Base-by-base conservation (phyloP, 176 grass and related monocot genomes). In the Tillandsia fasciculata region DNA sequence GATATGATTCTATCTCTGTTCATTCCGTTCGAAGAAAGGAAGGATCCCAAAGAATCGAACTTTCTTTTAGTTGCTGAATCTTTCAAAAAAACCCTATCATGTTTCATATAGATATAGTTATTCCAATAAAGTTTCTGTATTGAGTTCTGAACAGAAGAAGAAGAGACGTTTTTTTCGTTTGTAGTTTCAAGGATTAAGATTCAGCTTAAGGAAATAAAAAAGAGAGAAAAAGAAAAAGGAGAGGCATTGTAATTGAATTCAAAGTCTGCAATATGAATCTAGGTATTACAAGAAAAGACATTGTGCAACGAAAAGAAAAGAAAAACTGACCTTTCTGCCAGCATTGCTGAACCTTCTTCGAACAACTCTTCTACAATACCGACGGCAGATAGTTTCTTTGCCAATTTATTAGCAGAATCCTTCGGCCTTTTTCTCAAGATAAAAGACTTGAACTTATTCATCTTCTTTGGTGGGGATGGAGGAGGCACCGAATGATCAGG, bases 281-380 rank as follows among this genome's bases (percentile, higher is more conserved):
- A 14, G 13, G 12, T 9, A 10, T 61, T 8, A 70, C n/a, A 24
- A 51, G 49, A 67, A 53, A 12, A 50, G 7, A 61, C 24, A 7
- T 23, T 28, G 8, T 18, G 14, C 11, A 26, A 18, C 72, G 7
- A 48, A 80, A 22, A 27, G 67, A 27, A 48, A 57, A 12, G 9
- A 27, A 70, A 49, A 63, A 86, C 72, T 33, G 42, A 96, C 92
- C 92, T 88, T 79, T 96, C 88, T 69, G 83, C 82, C 57, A 96
- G 83, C 83, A 96, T 96, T 12, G 92, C 92, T 27, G 92, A 96
- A 81, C 92, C 92, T 82, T 96, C 92, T 87, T 96, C 92, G 64
- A 91, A 96, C 72, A 96, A 49, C 79, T 96, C 92, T 78, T 91
- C 88, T 14, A 96, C 73, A 2, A 89, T 71, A 70, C 81, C 86